Conservation (phyloP, 2,329 filamentous ascomycete genomes). For the Cercospora sojina region DNA sequence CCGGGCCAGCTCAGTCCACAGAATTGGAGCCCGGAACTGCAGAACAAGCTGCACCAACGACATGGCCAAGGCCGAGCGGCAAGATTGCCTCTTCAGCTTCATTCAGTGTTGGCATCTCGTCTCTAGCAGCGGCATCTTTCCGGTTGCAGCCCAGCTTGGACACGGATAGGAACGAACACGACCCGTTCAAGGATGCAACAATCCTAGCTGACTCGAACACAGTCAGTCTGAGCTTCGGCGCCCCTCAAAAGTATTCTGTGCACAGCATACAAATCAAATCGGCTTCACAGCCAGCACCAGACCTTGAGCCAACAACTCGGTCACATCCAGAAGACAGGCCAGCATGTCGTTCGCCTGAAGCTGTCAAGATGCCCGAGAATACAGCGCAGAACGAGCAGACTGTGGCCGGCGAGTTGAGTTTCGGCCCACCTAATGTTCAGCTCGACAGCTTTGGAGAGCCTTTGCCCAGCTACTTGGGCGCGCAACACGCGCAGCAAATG, state of each 20-base stretch:
- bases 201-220: neutral
- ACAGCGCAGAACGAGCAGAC: neutral
- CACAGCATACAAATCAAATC: neutral
- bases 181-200: neutral
- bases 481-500: neutral
- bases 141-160: neutral
- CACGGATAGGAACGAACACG: neutral
- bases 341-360: neutral
- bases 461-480: constrained; percentile 7
- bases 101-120: constrained; percentile 4
- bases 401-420: constrained; percentile 1
- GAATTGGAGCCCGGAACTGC: constrained; percentile 4
- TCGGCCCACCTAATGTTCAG: constrained; percentile 9
- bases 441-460: constrained; percentile 1
- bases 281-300: neutral
- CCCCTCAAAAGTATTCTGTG: neutral
- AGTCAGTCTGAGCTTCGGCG: constrained; percentile 6
- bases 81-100: constrained; percentile 18
- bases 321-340: neutral
- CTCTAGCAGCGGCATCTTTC: neutral
- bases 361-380: neutral
- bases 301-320: neutral
- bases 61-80: constrained; percentile 13
- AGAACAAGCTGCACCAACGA: neutral
- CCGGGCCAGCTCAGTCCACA: constrained; percentile 1